Evolutionary conservation across 139 green algal genomes (phyloP).

Genomic region (Volvox africanus): DNA sequence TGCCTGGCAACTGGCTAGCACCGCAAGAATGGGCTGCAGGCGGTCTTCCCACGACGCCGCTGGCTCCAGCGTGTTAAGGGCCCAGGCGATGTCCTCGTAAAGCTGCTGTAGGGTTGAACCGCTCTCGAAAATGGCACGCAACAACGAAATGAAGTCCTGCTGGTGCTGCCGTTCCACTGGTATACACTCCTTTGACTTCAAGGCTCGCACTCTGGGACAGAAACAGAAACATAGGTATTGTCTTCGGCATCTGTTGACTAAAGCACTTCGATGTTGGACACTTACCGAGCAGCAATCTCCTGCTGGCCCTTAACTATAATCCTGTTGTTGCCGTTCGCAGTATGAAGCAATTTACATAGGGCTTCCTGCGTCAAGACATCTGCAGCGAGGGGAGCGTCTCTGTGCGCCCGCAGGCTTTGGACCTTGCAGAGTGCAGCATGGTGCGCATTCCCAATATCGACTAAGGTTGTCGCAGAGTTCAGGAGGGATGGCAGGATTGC

Average conservation of each 20-base stretch:
- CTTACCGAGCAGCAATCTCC: slow-evolving; percentile 17
- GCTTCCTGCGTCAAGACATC: neutral
- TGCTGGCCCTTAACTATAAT: neutral
- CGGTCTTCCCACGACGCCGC: slow-evolving; percentile 30
- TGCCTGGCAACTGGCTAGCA: neutral
- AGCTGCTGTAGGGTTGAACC: slow-evolving; percentile 6
- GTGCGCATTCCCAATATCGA: neutral
- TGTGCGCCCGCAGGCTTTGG: neutral
- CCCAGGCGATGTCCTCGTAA: slow-evolving; percentile 41
- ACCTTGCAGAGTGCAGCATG: neutral
- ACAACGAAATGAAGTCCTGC: slow-evolving; percentile 13
- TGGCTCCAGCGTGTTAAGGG: slow-evolving; percentile 11
- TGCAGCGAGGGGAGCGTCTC: neutral
- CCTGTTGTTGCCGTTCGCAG: slow-evolving; percentile 1
- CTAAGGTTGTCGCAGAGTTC: neutral
- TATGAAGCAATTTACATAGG: neutral
- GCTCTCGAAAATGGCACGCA: neutral
- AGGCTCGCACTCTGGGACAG: slow-evolving; percentile 12
- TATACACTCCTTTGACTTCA: slow-evolving; percentile 47
- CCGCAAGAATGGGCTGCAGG: slow-evolving; percentile 36
- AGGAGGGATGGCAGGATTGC: neutral
- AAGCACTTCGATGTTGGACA: no score
- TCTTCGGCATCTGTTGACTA: no score
- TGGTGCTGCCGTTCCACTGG: slow-evolving; percentile 50
- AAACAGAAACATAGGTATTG: no score